Percentiles rank a stretch among this genome's conserved stretches.
Conservation (phyloP, 345 rosid species). For the Aurinia saxatilis region DNA sequence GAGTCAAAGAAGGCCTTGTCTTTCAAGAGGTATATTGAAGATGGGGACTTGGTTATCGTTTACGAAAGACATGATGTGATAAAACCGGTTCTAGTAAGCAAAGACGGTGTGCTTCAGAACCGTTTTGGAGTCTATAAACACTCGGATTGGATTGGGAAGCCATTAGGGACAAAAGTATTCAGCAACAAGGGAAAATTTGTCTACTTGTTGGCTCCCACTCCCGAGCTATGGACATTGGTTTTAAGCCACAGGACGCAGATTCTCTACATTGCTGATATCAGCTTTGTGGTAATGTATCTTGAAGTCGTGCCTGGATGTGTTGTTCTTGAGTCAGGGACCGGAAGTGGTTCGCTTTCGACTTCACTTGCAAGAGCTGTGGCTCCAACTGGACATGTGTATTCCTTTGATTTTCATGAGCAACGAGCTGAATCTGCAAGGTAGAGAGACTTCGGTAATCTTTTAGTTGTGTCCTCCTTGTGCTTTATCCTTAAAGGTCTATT, state of each 20-base stretch:
- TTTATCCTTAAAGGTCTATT: not conserved
- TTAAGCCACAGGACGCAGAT: slow-evolving; percentile 95
- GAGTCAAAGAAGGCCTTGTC: slow-evolving; percentile 50
- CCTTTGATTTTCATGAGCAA: slow-evolving; percentile 92
- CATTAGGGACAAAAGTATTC: slow-evolving; percentile 83
- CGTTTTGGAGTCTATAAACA: slow-evolving; percentile 83
- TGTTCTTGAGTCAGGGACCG: slow-evolving; percentile 92
- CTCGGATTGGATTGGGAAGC: slow-evolving; percentile 92
- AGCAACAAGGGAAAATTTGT: slow-evolving; percentile 85
- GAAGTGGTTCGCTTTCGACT: slow-evolving; percentile 86
- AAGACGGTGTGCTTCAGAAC: slow-evolving; percentile 62
- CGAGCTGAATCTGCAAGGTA: slow-evolving; percentile 92
- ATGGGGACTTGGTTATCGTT: slow-evolving; percentile 77
- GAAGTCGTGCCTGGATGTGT: slow-evolving; percentile 89
- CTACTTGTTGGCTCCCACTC: slow-evolving; percentile 76
- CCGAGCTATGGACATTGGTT: slow-evolving; percentile 91
- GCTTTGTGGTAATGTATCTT: slow-evolving; percentile 68
- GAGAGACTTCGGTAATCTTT: not conserved
- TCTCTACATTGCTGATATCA: slow-evolving; percentile 88
- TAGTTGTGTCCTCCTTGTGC: not conserved
- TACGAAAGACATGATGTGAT: slow-evolving; percentile 79
- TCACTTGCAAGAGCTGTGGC: slow-evolving; percentile 88
- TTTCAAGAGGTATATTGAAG: slow-evolving; percentile 40
- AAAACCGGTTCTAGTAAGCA: slow-evolving; percentile 68
- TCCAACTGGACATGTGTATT: slow-evolving; percentile 86